These are phyloP conservation scores for Epichloe bromicola DNA, from an alignment of 2,329 filamentous ascomycete species.

Conservation along the genomic window DNA sequence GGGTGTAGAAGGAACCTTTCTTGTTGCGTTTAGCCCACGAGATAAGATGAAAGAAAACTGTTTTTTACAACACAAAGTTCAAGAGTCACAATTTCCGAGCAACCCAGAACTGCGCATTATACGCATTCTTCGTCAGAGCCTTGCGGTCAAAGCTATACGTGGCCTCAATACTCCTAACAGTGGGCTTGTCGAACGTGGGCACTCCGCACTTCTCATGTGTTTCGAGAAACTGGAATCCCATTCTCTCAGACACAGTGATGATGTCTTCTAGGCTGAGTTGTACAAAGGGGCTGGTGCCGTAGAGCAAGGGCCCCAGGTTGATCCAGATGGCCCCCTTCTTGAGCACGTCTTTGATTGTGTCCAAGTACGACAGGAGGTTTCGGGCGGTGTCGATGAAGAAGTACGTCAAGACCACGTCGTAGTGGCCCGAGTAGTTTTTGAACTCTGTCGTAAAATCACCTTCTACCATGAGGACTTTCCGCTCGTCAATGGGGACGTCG, in stretches of 20 bases:
- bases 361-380: constrained; percentile 40
- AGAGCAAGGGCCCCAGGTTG: constrained; percentile 43
- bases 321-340: constrained; percentile 38
- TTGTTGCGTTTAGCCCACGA: too few species aligned
- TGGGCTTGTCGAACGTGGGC: constrained; percentile 26
- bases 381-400: constrained; percentile 50
- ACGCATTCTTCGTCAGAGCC: constrained; percentile 38
- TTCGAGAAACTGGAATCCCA: constrained; percentile 40
- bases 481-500: constrained; percentile 21
- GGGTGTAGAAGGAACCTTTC: too few species aligned
- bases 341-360: constrained; percentile 36
- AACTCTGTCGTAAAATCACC: constrained; percentile 41
- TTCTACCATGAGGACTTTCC: constrained; percentile 34
- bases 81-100: constrained; percentile 15
- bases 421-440: constrained; percentile 15
- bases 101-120: constrained; percentile 42
- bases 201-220: constrained; percentile 26
- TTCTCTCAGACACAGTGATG: constrained; percentile 28
- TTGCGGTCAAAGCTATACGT: constrained; percentile 38
- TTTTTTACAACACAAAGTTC: too few species aligned
- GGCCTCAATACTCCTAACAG: constrained; percentile 32
- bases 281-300: constrained; percentile 39
- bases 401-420: constrained; percentile 39
- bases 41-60: too few species aligned
- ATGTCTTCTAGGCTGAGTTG: constrained; percentile 43